A percentile compares a stretch with the other conserved stretches of the same genome.
phyloP scores from a whole-genome alignment of 2,329 filamentous ascomycete genomes.

The Diplodia intermedia region DNA sequence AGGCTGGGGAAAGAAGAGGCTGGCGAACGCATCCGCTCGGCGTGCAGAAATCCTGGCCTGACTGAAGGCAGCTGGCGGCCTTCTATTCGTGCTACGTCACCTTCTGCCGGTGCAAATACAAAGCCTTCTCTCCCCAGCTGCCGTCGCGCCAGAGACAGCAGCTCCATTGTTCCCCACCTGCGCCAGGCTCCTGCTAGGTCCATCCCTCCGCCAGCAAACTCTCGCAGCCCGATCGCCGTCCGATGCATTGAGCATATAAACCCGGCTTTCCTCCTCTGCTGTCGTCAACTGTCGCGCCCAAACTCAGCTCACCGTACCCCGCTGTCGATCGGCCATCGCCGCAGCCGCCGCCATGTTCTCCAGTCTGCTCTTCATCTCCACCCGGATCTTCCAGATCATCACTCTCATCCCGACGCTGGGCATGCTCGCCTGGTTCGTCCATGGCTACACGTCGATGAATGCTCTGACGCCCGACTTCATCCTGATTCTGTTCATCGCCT shows the following conservation, averaged over 20 bases:
- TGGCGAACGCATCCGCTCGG: not conserved
- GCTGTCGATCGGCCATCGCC: conserved; percentile 7
- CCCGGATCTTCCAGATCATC: conserved; percentile 66
- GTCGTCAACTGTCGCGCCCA: not conserved
- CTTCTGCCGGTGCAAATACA: not conserved
- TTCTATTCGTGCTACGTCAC: conserved; percentile 24
- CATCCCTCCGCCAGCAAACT: conserved; percentile 6
- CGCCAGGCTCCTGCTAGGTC: too few species aligned
- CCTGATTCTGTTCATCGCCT: conserved; percentile 70
- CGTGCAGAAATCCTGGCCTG: conserved; percentile 10
- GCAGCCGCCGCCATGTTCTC: conserved; percentile 42
- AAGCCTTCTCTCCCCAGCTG: not conserved
- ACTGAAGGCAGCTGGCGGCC: not conserved
- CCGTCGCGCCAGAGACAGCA: not conserved
- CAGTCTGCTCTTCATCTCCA: conserved; percentile 67
- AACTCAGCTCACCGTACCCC: conserved; percentile 1
- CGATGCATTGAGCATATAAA: conserved; percentile 24
- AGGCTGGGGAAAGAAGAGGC: too few species aligned
- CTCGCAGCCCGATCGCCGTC: not conserved
- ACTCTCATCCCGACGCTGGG: conserved; percentile 69
- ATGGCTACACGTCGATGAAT: conserved; percentile 64
- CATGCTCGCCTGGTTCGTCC: conserved; percentile 69
- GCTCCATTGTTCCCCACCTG: not conserved
- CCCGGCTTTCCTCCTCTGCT: not conserved
- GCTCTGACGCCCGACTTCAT: conserved; percentile 66